phyloP scores from a whole-genome alignment of 495 filamentous ascomycete genomes.

The Tetracladium setigerum region DNA sequence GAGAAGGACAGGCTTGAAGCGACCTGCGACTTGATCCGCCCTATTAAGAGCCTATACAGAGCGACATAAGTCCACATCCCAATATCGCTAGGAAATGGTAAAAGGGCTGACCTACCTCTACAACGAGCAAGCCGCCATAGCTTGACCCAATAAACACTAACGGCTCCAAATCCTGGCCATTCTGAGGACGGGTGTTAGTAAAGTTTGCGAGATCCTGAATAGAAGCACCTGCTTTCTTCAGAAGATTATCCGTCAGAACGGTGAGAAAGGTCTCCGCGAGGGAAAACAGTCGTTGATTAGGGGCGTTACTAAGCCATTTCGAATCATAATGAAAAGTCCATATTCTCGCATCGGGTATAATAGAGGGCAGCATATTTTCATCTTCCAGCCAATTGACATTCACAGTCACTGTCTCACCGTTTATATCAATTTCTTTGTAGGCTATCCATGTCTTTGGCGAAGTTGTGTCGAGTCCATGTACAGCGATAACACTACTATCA shows the following conservation, averaged over 20 bases:
- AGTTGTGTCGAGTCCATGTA: constrained; percentile 21
- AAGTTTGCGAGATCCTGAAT: background rate
- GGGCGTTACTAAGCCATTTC: constrained; percentile 12
- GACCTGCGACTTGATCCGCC: constrained; percentile 14
- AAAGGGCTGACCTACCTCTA: constrained; percentile 5
- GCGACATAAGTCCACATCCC: background rate
- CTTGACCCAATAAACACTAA: constrained; percentile 23
- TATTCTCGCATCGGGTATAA: constrained; percentile 20
- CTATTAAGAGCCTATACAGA: constrained; percentile 15
- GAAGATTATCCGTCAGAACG: background rate
- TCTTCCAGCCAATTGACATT: constrained; percentile 25
- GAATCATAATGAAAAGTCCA: constrained; percentile 23
- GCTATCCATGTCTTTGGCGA: constrained; percentile 16
- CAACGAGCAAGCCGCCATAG: constrained; percentile 16
- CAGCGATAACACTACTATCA: constrained; percentile 19
- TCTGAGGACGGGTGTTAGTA: constrained; percentile 7
- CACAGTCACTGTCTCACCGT: background rate
- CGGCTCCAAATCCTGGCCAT: constrained; percentile 9
- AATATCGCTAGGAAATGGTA: background rate
- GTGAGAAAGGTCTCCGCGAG: background rate
- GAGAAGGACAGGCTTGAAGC: constrained; percentile 12
- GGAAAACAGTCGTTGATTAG: background rate
- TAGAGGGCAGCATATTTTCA: constrained; percentile 21
- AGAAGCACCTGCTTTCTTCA: background rate
- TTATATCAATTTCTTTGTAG: constrained; percentile 4